phyloP scores from a whole-genome alignment of 805 yeast species.

The Barnettozyma californica region DNA sequence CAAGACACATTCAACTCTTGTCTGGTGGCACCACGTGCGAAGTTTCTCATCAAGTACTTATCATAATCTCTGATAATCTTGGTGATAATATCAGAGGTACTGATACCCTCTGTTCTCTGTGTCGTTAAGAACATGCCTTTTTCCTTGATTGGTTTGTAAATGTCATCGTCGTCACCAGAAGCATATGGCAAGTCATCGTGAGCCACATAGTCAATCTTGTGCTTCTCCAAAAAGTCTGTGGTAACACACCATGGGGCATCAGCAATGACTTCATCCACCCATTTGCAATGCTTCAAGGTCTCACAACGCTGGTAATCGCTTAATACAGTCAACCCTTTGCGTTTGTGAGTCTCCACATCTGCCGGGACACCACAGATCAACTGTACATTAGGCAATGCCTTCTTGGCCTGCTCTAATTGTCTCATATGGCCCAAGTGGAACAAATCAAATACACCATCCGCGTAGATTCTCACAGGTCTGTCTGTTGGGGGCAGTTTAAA shows the following conservation, averaged over 20 bases:
- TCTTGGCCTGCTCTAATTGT: slow-evolving; percentile 94
- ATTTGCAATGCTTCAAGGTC: slow-evolving; percentile 84
- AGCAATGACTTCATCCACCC: slow-evolving; percentile 97
- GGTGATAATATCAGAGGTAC: slow-evolving; percentile 94
- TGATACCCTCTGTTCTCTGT: slow-evolving; percentile 94
- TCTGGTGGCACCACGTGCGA: slow-evolving; percentile 95
- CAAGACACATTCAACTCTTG: slow-evolving; percentile 95
- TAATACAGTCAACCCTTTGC: slow-evolving; percentile 90
- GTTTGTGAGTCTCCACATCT: slow-evolving; percentile 83
- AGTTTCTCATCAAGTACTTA: slow-evolving; percentile 92
- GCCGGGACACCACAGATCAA: slow-evolving; percentile 90
- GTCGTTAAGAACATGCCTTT: slow-evolving; percentile 89
- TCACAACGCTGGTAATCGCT: slow-evolving; percentile 86
- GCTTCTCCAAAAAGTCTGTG: slow-evolving; percentile 69
- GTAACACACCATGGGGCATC: slow-evolving; percentile 95
- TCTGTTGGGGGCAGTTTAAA: slow-evolving; percentile 81
- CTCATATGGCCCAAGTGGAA: slow-evolving; percentile 98
- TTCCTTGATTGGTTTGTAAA: slow-evolving; percentile 87
- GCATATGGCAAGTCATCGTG: slow-evolving; percentile 97
- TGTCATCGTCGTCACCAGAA: slow-evolving; percentile 83
- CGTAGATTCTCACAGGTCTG: slow-evolving; percentile 89
- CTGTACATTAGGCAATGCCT: slow-evolving; percentile 77
- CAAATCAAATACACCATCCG: slow-evolving; percentile 96
- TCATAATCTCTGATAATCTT: slow-evolving; percentile 94
- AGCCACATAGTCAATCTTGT: slow-evolving; percentile 91